Percentiles rank a stretch among this genome's conserved stretches.
Conservation (phyloP, 352 stramenopile species). For the Phytophthora hibernalis region DNA sequence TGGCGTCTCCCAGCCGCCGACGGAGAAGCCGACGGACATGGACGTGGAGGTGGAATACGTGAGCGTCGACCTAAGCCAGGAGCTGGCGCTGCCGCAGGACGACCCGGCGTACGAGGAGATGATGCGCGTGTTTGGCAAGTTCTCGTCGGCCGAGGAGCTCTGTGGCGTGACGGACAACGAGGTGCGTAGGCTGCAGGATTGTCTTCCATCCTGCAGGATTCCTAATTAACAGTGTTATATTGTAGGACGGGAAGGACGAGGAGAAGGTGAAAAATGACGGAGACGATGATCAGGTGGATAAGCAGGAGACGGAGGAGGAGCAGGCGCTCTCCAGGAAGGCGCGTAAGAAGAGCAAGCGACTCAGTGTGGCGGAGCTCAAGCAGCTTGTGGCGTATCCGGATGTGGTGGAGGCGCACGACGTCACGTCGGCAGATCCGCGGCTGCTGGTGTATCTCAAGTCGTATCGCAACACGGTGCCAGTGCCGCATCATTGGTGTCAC, state of each 20-base stretch:
- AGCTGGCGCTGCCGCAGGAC: constrained; percentile 64
- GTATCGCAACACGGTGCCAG: constrained; percentile 95
- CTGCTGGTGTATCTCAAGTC: constrained; percentile 97
- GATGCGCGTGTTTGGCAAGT: constrained; percentile 89
- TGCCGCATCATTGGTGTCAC: constrained; percentile 97
- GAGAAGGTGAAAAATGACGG: constrained; percentile 31
- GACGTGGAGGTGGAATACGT: constrained; percentile 89
- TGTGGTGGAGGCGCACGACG: constrained; percentile 97
- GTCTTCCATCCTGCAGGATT: neutral
- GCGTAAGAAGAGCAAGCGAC: constrained; percentile 92
- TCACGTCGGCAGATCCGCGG: constrained; percentile 95
- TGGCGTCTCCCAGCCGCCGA: neutral
- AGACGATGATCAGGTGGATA: constrained; percentile 29
- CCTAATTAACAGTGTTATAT: constrained; percentile 3
- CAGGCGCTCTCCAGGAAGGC: constrained; percentile 91
- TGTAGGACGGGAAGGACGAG: constrained; percentile 36
- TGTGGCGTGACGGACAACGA: constrained; percentile 64
- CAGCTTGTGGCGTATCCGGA: constrained; percentile 93
- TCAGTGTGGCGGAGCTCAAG: constrained; percentile 97
- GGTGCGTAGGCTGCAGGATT: constrained; percentile 27
- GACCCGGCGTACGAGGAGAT: constrained; percentile 87
- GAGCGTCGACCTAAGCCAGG: constrained; percentile 71
- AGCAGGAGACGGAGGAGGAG: constrained; percentile 48
- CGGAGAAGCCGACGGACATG: neutral
- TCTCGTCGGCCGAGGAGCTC: constrained; percentile 84